Percentiles rank a stretch among this genome's conserved stretches.
Conservation (phyloP, 192 early-diverging fungal species). For the Coemansia interrupta region DNA sequence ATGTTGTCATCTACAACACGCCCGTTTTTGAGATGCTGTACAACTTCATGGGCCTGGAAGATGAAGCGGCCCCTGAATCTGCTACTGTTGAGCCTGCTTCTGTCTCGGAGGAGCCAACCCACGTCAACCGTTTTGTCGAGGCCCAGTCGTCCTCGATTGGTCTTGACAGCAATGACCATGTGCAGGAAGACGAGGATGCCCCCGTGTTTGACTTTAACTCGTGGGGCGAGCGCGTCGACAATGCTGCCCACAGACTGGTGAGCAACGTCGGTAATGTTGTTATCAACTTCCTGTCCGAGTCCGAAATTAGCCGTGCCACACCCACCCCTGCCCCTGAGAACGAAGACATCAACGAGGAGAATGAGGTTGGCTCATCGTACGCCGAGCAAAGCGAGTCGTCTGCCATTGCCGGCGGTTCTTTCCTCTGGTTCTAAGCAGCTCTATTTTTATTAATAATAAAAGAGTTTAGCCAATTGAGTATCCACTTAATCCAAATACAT, state of each 20-base stretch:
- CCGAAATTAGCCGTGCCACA: too few relatives aligned
- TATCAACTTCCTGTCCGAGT: constrained; percentile 13
- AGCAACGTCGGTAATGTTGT: constrained; percentile 34
- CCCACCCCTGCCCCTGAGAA: constrained; percentile 4
- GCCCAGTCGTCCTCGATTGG: too few relatives aligned
- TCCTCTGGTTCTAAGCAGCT: neutral
- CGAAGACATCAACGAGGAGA: constrained; percentile 3
- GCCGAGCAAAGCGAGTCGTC: too few relatives aligned
- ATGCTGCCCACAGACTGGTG: constrained; percentile 30
- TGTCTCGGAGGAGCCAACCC: too few relatives aligned
- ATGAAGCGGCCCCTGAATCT: neutral
- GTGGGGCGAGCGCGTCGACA: constrained; percentile 36
- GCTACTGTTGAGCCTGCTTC: too few relatives aligned
- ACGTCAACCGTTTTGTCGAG: too few relatives aligned
- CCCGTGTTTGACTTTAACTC: constrained; percentile 33
- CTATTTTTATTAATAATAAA: neutral
- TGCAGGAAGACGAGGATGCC: neutral
- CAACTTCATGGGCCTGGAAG: constrained; percentile 21
- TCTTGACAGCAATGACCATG: too few relatives aligned
- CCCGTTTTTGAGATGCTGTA: constrained; percentile 40
- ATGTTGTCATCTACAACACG: constrained; percentile 15
- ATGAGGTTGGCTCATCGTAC: too few relatives aligned
- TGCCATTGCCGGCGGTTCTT: neutral
- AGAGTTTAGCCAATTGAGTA: neutral
- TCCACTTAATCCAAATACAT: neutral